A percentile compares a stretch with the other conserved stretches of the same genome.
Conservation (phyloP, 148 eudicot genomes). For the Rhododendron simsii region DNA sequence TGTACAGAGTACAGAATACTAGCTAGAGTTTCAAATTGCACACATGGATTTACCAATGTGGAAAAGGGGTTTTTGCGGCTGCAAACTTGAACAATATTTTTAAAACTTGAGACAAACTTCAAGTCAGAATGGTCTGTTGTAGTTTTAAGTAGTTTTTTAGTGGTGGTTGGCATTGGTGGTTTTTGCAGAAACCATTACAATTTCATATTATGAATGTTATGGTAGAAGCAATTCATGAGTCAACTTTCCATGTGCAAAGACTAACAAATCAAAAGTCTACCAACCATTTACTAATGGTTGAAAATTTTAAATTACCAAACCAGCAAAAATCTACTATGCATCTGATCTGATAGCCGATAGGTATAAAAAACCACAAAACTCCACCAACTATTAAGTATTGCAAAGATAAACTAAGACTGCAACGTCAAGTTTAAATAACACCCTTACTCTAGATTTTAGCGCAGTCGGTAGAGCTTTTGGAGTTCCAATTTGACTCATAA, state of each 20-base stretch:
- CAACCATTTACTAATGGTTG: neutral
- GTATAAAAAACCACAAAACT: neutral
- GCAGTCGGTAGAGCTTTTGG: conserved; percentile 53
- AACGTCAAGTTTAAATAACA: neutral
- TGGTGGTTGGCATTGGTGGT: neutral
- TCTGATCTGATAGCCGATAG: neutral
- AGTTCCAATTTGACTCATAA: conserved; percentile 43
- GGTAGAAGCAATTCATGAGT: neutral
- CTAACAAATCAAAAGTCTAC: neutral
- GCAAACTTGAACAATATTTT: neutral
- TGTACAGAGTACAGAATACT: neutral
- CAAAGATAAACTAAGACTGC: neutral
- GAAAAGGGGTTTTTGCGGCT: neutral
- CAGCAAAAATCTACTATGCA: neutral
- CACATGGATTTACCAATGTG: neutral
- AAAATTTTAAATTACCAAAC: neutral
- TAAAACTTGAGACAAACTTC: neutral
- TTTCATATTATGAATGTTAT: neutral
- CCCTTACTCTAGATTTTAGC: conserved; percentile 69
- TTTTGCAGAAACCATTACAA: neutral
- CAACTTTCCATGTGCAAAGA: neutral
- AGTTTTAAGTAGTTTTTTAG: neutral
- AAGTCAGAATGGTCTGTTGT: neutral
- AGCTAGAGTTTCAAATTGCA: neutral
- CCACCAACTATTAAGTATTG: conserved; percentile 6